A percentile compares a stretch with the other conserved stretches of the same genome.
Evolutionary conservation across 2,329 filamentous ascomycete species (phyloP).

Genomic region (Fragosphaeria purpurea): DNA sequence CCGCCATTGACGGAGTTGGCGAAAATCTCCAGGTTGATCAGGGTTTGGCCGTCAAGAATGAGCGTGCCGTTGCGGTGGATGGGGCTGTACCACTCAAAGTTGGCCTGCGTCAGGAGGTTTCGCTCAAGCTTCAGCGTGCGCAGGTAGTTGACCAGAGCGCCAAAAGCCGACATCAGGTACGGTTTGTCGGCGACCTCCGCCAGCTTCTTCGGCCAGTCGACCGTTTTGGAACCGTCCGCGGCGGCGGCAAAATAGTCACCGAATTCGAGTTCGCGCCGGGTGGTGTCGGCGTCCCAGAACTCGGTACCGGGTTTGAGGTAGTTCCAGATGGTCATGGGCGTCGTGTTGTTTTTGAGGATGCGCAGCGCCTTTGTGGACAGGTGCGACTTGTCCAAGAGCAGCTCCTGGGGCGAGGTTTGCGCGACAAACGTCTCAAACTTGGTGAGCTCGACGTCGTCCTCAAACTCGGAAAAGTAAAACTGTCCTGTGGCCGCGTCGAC

Average conservation of each 20-base stretch:
- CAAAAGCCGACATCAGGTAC: constrained; percentile 79
- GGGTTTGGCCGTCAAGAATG: constrained; percentile 86
- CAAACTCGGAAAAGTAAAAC: constrained; percentile 85
- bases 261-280: constrained; percentile 69
- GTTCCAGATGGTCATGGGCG: constrained; percentile 91
- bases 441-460: constrained; percentile 85
- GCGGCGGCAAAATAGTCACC: constrained; percentile 64
- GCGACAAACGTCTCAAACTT: constrained; percentile 96
- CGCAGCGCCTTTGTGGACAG: constrained; percentile 82
- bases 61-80: constrained; percentile 85
- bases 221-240: constrained; percentile 33
- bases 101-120: constrained; percentile 77
- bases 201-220: constrained; percentile 70
- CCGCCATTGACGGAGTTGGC: constrained; percentile 85
- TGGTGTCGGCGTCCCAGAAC: constrained; percentile 81
- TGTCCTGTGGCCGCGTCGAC: constrained; percentile 93
- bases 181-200: constrained; percentile 67
- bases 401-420: constrained; percentile 78
- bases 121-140: constrained; percentile 79
- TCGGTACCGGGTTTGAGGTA: constrained; percentile 76
- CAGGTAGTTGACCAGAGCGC: constrained; percentile 80
- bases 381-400: constrained; percentile 78
- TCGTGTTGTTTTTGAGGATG: constrained; percentile 92
- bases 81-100: constrained; percentile 85
- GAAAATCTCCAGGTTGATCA: constrained; percentile 97